phyloP scores from a whole-genome alignment of 768 basidiomycete genomes.

The Panus rudis region DNA sequence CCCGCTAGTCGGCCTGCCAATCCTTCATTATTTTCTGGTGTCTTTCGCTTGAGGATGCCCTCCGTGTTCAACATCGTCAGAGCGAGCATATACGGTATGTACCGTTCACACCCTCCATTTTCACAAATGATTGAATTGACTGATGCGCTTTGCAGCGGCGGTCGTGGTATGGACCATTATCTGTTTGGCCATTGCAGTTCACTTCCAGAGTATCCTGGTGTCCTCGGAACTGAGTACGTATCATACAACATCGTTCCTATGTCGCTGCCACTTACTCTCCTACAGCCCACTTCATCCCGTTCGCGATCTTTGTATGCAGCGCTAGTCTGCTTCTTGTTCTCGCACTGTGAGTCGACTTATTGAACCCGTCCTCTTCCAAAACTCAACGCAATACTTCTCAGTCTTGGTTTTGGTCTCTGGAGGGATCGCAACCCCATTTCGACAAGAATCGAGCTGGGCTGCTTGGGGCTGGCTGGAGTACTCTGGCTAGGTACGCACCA shows the following conservation, averaged over 20 bases:
- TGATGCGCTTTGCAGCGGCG: slow-evolving; percentile 41
- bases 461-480: slow-evolving; percentile 61
- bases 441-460: slow-evolving; percentile 68
- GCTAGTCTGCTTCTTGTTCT: slow-evolving; percentile 63
- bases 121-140: background rate
- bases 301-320: slow-evolving; percentile 74
- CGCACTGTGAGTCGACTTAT: slow-evolving; percentile 45
- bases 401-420: slow-evolving; percentile 58
- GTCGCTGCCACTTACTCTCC: slow-evolving; percentile 1
- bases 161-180: slow-evolving; percentile 72
- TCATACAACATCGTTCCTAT: background rate
- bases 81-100: slow-evolving; percentile 59
- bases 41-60: slow-evolving; percentile 43
- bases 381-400: slow-evolving; percentile 22
- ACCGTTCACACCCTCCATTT: too few relatives aligned
- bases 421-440: slow-evolving; percentile 70
- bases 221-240: slow-evolving; percentile 75
- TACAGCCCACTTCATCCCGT: slow-evolving; percentile 80
- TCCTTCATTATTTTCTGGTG: slow-evolving; percentile 11
- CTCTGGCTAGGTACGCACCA: slow-evolving; percentile 67
- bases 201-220: slow-evolving; percentile 65
- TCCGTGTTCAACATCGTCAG: slow-evolving; percentile 67
- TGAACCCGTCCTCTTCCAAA: background rate
- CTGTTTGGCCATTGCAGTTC: slow-evolving; percentile 72
- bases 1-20: slow-evolving; percentile 21